Percentiles rank a stretch among this genome's conserved stretches.
These are phyloP conservation scores for Alternaria triticimaculans DNA, from an alignment of 2,329 filamentous ascomycete genomes.

Conservation along the genomic window DNA sequence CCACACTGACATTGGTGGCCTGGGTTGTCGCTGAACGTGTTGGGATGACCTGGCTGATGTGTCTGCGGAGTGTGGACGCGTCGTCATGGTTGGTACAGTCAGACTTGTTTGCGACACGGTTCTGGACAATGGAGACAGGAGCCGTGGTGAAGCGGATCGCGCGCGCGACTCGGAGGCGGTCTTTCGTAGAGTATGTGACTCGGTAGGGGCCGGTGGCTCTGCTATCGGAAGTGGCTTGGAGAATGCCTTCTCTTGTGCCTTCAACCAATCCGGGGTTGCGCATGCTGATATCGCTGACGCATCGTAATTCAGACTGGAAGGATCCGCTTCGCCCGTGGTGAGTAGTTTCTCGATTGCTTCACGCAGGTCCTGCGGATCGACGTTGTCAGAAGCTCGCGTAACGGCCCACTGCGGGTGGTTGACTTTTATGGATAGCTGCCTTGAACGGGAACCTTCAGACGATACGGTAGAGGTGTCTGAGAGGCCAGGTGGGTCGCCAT, in stretches of 20 bases:
- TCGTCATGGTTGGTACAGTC: constrained; percentile 1
- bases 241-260: constrained; percentile 16
- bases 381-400: constrained; percentile 26
- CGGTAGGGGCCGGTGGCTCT: constrained; percentile 34
- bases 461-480: constrained; percentile 26
- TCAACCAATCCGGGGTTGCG: constrained; percentile 17
- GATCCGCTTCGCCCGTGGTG: constrained; percentile 9
- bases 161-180: constrained; percentile 15
- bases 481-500: not conserved
- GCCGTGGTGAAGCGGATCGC: constrained; percentile 24
- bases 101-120: constrained; percentile 9
- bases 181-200: constrained; percentile 11
- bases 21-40: constrained; percentile 15
- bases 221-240: constrained; percentile 22
- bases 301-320: constrained; percentile 2
- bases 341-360: constrained; percentile 16
- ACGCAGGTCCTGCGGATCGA: constrained; percentile 22
- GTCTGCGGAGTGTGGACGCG: not conserved
- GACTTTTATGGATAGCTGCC: constrained; percentile 29
- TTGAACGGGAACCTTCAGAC: constrained; percentile 28
- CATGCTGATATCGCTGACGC: not conserved
- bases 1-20: constrained; percentile 23
- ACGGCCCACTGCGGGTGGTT: constrained; percentile 37
- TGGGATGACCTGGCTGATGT: constrained; percentile 1
- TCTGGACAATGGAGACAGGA: not conserved